Evolutionary conservation across 1,284 basidiomycete genomes (phyloP).

Genomic region (Naganishia albida): DNA sequence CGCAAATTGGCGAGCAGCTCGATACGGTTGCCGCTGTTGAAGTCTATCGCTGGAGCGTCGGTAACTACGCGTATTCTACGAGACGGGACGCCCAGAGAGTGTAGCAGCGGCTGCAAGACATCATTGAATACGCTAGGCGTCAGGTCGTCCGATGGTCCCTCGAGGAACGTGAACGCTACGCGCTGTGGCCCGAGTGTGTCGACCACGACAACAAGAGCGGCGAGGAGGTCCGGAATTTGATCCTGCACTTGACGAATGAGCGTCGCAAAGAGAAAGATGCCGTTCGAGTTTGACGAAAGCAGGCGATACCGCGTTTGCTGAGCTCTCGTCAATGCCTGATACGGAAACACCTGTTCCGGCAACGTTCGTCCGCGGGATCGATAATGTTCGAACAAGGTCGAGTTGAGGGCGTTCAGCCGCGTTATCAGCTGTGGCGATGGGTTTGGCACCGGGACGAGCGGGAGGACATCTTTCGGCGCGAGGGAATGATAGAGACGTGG

Average conservation of each 20-base stretch:
- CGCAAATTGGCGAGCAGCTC: slow-evolving; percentile 49
- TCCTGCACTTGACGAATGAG: slow-evolving; percentile 47
- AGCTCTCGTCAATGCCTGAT: slow-evolving; percentile 40
- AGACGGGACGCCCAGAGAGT: slow-evolving; percentile 42
- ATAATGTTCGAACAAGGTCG: slow-evolving; percentile 28
- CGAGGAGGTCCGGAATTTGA: slow-evolving; percentile 51
- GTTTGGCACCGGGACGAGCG: slow-evolving; percentile 21
- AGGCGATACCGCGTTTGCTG: slow-evolving; percentile 45
- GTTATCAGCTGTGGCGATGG: slow-evolving; percentile 9
- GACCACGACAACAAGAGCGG: slow-evolving; percentile 46
- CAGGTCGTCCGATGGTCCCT: slow-evolving; percentile 52
- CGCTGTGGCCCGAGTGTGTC: slow-evolving; percentile 45
- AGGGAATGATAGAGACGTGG: slow-evolving; percentile 30
- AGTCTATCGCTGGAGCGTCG: slow-evolving; percentile 45
- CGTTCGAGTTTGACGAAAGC: slow-evolving; percentile 32
- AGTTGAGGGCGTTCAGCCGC: slow-evolving; percentile 16
- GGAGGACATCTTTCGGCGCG: slow-evolving; percentile 22
- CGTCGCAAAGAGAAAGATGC: slow-evolving; percentile 46
- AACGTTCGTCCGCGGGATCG: slow-evolving; percentile 16
- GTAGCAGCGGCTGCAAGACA: slow-evolving; percentile 45
- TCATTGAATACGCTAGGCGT: slow-evolving; percentile 44
- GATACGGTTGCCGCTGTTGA: slow-evolving; percentile 48
- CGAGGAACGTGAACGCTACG: slow-evolving; percentile 49
- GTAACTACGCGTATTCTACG: slow-evolving; percentile 42
- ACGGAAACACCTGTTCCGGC: slow-evolving; percentile 40